Base-by-base conservation (phyloP, 192 early-diverging fungal genomes). In the Coemansia aciculifera region DNA sequence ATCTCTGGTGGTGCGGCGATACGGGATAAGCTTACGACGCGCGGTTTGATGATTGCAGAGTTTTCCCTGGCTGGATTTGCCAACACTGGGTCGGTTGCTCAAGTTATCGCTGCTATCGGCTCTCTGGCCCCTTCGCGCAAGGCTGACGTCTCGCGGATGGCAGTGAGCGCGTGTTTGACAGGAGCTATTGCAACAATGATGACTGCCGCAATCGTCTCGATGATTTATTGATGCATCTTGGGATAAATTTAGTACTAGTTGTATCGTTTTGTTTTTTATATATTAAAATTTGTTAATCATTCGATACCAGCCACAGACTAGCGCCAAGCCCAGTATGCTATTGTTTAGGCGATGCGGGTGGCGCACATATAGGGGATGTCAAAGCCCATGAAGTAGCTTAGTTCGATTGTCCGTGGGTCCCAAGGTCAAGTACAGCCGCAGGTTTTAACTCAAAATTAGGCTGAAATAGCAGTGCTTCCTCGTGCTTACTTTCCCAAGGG, bases 1-100 rank as follows among this genome's bases (percentile, higher is more conserved):
- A 57, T 56, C 5, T 11, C 56, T 15, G 72, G 77, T 5, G 40
- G 24, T 1, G n/a, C 39, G 5, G 29, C 69, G 8, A 75, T 84
- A 27, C 67, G 69, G 59, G 76, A 67, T 27, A 36, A 39, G 5
- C 75, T 91, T 27, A 71, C 83, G 6, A 24, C 40, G 8, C 87
- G 90, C 42, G 79, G 84, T 0, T 36, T 73, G 17, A 42, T 87
- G 38, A 84, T 91, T 63, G 74, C 85, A 1, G 85, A 90, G 31
- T 93, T 92, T 69, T 89, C 93, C 29, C 86, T 91, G 54, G 93
- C 92, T 68, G 91, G 91, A 36, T 96, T 96, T 71, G 93, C 92
- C 59, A 96, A 96, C 84, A 84, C 92, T 23, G 88, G 86, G 5
- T 91, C 89, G 42, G 87, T 94, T 72, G 94, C 93, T 66, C 93